Evolutionary conservation across 2,329 filamentous ascomycete species (phyloP).

Genomic region (Colletotrichum siamense): DNA sequence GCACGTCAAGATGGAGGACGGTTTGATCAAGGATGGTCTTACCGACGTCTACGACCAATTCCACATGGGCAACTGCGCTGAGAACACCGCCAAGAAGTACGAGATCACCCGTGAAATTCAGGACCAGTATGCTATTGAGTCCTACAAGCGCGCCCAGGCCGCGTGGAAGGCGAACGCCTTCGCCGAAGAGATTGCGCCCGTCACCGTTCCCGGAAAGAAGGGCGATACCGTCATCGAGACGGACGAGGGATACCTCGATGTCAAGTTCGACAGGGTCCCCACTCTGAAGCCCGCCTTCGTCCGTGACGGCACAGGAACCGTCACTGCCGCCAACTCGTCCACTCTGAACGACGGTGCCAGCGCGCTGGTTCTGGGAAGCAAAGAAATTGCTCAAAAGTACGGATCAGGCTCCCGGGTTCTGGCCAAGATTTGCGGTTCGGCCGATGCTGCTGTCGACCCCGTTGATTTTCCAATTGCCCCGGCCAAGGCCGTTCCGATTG

Average conservation of each 20-base stretch:
- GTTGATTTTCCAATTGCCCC: conserved; percentile 96
- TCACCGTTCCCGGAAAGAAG: conserved; percentile 84
- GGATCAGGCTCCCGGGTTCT: conserved; percentile 80
- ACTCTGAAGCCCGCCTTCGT: conserved; percentile 92
- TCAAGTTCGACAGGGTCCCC: conserved; percentile 86
- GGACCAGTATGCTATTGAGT: conserved; percentile 88
- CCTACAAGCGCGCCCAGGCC: conserved; percentile 87
- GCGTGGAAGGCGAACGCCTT: conserved; percentile 87
- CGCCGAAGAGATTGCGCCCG: conserved; percentile 87
- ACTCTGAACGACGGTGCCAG: conserved; percentile 95
- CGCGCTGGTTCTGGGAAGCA: conserved; percentile 84
- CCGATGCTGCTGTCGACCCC: conserved; percentile 88
- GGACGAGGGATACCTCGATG: conserved; percentile 88
- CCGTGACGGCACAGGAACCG: conserved; percentile 82
- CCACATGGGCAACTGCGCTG: conserved; percentile 97
- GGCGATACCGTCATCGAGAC: conserved; percentile 79
- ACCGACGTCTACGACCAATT: conserved; percentile 97
- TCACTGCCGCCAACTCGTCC: conserved; percentile 94
- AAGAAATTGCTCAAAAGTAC: conserved; percentile 80
- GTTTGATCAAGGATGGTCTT: conserved; percentile 90
- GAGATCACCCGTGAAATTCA: conserved; percentile 83
- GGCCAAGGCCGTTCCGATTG: conserved; percentile 88
- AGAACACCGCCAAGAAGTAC: conserved; percentile 91
- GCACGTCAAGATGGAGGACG: conserved; percentile 86
- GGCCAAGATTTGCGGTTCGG: conserved; percentile 84